phyloP scores from a whole-genome alignment of 2,329 filamentous ascomycete species.

The Phaeoacremonium minimum region DNA sequence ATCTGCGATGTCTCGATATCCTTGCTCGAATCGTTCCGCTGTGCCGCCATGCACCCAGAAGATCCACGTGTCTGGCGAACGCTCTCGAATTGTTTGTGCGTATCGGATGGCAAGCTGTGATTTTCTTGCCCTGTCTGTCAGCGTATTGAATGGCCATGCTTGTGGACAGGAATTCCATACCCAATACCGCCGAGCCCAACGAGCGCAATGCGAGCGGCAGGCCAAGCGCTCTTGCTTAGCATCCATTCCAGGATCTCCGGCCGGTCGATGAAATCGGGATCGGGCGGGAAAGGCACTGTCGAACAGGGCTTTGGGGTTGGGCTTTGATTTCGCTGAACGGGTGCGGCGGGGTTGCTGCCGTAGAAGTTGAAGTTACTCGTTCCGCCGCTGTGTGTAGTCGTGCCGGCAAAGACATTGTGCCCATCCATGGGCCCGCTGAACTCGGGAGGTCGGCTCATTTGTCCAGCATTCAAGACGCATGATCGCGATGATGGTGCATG shows the following conservation, averaged over 20 bases:
- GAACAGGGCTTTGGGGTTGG: slow-evolving; percentile 2
- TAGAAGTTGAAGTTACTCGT: too few relatives aligned
- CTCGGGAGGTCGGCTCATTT: too few relatives aligned
- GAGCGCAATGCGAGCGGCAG: slow-evolving; percentile 14
- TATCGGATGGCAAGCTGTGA: slow-evolving; percentile 8
- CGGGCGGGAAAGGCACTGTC: slow-evolving; percentile 15
- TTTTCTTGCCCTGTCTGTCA: too few relatives aligned
- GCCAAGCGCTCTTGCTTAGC: slow-evolving; percentile 8
- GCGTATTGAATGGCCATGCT: too few relatives aligned
- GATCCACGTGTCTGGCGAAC: slow-evolving; percentile 12
- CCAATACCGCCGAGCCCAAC: slow-evolving; percentile 19
- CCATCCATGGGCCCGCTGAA: too few relatives aligned
- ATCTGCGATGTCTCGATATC: slow-evolving; percentile 24
- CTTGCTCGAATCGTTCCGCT: slow-evolving; percentile 22
- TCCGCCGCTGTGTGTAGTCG: too few relatives aligned
- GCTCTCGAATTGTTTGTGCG: slow-evolving; percentile 8
- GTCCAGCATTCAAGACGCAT: too few relatives aligned
- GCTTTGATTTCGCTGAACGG: too few relatives aligned
- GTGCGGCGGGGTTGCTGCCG: too few relatives aligned
- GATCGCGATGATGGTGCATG: too few relatives aligned
- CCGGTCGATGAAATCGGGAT: slow-evolving; percentile 18
- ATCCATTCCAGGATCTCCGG: slow-evolving; percentile 5
- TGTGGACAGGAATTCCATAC: too few relatives aligned
- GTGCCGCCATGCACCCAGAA: slow-evolving; percentile 29
- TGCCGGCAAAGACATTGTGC: too few relatives aligned